phyloP scores from a whole-genome alignment of 148 eudicot species.

The Agrostemma githago region DNA sequence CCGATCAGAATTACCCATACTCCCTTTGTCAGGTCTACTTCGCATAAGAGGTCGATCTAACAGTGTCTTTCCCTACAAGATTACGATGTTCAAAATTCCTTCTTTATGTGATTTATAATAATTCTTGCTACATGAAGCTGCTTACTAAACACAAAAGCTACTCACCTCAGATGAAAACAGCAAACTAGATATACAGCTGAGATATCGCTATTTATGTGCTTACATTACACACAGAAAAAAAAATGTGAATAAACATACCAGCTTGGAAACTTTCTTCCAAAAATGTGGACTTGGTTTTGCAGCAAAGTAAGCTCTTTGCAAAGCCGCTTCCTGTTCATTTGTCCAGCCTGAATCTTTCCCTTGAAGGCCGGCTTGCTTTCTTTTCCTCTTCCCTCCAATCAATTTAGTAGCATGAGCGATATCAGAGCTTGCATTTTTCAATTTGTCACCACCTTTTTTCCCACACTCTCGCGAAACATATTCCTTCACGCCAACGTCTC shows the following conservation, averaged over 20 bases:
- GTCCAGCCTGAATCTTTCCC: conserved; percentile 57
- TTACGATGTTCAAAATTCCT: not conserved
- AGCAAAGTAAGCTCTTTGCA: conserved; percentile 69
- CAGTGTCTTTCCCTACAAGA: not conserved
- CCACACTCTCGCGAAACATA: not conserved
- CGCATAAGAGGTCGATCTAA: not conserved
- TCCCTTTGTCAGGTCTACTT: not conserved
- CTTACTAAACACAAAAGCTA: not conserved
- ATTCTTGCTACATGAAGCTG: not conserved
- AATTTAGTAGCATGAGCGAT: conserved; percentile 7
- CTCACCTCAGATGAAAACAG: not conserved
- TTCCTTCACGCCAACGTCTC: conserved; percentile 15
- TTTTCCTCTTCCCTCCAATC: conserved; percentile 57
- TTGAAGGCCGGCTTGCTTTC: conserved; percentile 34
- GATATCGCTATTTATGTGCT: not conserved
- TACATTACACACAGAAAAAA: conserved; percentile 6
- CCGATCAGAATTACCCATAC: not conserved
- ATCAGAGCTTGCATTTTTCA: conserved; percentile 3
- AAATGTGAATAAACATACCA: conserved; percentile 37
- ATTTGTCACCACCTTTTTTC: not conserved
- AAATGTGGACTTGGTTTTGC: conserved; percentile 85
- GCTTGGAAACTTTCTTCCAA: conserved; percentile 81
- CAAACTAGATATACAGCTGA: not conserved
- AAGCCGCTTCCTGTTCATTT: conserved; percentile 61
- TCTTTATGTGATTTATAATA: not conserved